Conservation (phyloP, 768 basidiomycete genomes). For the Guyanaporus albipodus region DNA sequence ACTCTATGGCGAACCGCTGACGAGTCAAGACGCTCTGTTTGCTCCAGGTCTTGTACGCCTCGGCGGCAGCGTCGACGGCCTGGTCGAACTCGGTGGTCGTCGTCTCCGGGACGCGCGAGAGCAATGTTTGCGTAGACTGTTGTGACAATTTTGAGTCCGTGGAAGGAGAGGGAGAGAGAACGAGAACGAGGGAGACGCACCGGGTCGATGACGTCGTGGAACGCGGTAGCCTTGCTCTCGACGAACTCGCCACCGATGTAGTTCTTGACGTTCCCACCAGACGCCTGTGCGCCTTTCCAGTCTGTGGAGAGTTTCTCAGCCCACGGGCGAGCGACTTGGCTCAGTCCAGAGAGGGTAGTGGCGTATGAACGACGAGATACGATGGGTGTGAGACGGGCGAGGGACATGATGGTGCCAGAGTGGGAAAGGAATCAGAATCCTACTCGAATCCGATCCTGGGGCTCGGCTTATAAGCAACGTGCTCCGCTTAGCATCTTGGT, state of each 20-base stretch:
- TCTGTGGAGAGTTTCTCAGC: slow-evolving; percentile 70
- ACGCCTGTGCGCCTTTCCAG: slow-evolving; percentile 85
- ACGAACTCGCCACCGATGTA: slow-evolving; percentile 89
- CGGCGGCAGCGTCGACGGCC: slow-evolving; percentile 77
- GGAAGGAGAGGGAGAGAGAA: not conserved
- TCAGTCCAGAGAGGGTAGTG: slow-evolving; percentile 49
- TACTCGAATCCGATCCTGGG: too few relatives aligned
- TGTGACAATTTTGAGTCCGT: not conserved
- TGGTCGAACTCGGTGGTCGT: slow-evolving; percentile 75
- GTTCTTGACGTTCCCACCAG: slow-evolving; percentile 85
- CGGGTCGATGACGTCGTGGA: slow-evolving; percentile 88
- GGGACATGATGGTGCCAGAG: too few relatives aligned
- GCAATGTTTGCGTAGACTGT: slow-evolving; percentile 90
- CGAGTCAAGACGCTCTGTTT: slow-evolving; percentile 78
- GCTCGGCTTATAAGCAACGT: too few relatives aligned
- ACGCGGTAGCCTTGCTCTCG: slow-evolving; percentile 74
- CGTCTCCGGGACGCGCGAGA: slow-evolving; percentile 89
- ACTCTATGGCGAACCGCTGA: slow-evolving; percentile 90
- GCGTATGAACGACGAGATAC: slow-evolving; percentile 37
- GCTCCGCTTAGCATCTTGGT: too few relatives aligned
- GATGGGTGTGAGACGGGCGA: slow-evolving; percentile 9
- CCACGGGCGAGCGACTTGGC: slow-evolving; percentile 50
- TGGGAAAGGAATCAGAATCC: too few relatives aligned
- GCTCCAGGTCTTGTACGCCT: slow-evolving; percentile 89
- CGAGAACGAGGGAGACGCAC: slow-evolving; percentile 53